Evolutionary conservation across 1,284 basidiomycete species (phyloP).

Genomic region (Vanrija sp.): DNA sequence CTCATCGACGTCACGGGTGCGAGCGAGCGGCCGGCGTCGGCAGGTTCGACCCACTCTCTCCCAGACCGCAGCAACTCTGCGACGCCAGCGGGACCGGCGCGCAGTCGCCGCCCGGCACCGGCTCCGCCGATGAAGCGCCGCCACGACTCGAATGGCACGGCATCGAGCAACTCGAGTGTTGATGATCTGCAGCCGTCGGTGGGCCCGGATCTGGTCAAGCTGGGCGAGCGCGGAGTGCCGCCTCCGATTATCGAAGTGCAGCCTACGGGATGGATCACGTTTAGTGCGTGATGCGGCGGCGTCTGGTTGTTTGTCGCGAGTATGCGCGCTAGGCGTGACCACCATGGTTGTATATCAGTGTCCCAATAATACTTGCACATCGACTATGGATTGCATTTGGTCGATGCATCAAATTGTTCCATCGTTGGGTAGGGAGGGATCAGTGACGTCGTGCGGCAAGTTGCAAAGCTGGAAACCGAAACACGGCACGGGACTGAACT

Average conservation of each 20-base stretch:
- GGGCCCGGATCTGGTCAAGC: conserved; percentile 23
- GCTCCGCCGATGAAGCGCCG: conserved; percentile 28
- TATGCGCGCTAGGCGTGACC: too few relatives aligned
- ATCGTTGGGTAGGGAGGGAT: too few relatives aligned
- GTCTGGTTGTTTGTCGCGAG: too few relatives aligned
- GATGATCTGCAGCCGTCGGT: neutral
- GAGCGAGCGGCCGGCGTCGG: neutral
- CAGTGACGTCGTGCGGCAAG: too few relatives aligned
- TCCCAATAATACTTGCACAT: too few relatives aligned
- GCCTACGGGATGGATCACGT: conserved; percentile 35
- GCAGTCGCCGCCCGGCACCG: conserved; percentile 27
- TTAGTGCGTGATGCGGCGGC: conserved; percentile 9
- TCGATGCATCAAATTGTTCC: too few relatives aligned
- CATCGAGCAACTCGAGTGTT: neutral
- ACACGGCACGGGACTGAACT: too few relatives aligned
- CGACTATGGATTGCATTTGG: too few relatives aligned
- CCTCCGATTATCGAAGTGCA: conserved; percentile 39
- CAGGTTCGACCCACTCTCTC: neutral
- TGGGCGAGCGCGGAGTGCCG: conserved; percentile 32
- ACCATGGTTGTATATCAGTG: too few relatives aligned
- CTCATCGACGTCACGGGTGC: conserved; percentile 40
- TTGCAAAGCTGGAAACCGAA: too few relatives aligned
- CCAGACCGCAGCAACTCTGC: conserved; percentile 5
- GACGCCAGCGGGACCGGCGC: conserved; percentile 6
- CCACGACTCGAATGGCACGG: conserved; percentile 11